phyloP scores from a whole-genome alignment of 495 filamentous ascomycete genomes.

The Xylaria sp. region DNA sequence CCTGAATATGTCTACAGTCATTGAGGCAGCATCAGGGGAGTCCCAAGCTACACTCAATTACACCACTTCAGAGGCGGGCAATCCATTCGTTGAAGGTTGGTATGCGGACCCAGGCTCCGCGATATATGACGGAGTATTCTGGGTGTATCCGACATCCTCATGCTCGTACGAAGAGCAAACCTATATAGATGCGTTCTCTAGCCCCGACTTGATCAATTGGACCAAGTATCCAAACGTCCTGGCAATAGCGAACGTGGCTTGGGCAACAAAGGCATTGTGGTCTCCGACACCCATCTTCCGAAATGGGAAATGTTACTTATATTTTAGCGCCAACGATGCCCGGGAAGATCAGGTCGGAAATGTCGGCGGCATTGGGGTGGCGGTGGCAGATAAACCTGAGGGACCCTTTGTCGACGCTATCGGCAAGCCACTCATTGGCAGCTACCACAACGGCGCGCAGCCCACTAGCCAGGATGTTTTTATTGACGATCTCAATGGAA shows the following conservation, averaged over 20 bases:
- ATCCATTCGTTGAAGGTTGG: constrained; percentile 54
- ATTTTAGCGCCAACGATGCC: constrained; percentile 55
- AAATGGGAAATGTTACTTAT: constrained; percentile 58
- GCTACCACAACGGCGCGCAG: constrained; percentile 48
- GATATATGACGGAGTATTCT: constrained; percentile 55
- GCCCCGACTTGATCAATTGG: constrained; percentile 45
- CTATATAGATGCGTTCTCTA: constrained; percentile 59
- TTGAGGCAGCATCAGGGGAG: too few relatives aligned
- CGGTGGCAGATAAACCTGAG: constrained; percentile 47
- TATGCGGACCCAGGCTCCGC: constrained; percentile 60
- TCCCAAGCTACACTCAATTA: constrained; percentile 21
- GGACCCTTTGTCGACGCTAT: constrained; percentile 57
- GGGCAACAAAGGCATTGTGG: constrained; percentile 56
- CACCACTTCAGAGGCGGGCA: constrained; percentile 41
- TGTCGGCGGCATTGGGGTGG: constrained; percentile 54
- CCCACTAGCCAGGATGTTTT: constrained; percentile 58
- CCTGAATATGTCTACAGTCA: neutral
- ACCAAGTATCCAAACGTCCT: constrained; percentile 54
- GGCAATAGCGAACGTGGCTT: constrained; percentile 48
- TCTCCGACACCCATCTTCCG: constrained; percentile 54
- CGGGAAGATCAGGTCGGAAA: constrained; percentile 28
- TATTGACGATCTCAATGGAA: constrained; percentile 51
- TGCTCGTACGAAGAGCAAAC: constrained; percentile 47
- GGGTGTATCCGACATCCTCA: constrained; percentile 59
- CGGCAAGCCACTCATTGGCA: constrained; percentile 47